These are phyloP conservation scores for Liquidambar formosana DNA, from an alignment of 164 flowering plant genomes.

Conservation along the genomic window DNA sequence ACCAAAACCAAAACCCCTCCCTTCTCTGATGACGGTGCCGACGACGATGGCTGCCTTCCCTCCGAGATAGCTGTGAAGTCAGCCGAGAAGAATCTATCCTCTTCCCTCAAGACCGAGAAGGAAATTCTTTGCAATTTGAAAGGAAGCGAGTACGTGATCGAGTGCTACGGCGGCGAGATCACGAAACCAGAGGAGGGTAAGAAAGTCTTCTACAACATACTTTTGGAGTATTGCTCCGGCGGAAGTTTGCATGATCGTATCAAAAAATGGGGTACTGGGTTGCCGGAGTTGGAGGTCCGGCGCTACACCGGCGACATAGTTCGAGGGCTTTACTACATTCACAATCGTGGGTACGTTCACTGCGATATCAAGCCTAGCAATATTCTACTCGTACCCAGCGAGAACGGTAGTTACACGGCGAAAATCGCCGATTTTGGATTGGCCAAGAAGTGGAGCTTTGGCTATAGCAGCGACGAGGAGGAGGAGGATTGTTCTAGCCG, in stretches of 20 bases:
- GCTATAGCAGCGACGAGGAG: not conserved
- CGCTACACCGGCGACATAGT: not conserved
- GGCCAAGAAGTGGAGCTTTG: constrained; percentile 2
- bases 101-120: not conserved
- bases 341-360: not conserved
- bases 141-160: not conserved
- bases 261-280: not conserved
- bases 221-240: not conserved
- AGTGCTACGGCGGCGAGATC: not conserved
- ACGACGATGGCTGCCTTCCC: not conserved
- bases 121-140: not conserved
- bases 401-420: not conserved
- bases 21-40: too few relatives aligned
- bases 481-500: not conserved
- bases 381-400: not conserved
- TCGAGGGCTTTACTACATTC: not conserved
- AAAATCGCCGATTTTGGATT: constrained; percentile 20
- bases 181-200: not conserved
- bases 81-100: not conserved
- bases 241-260: not conserved
- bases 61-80: not conserved
- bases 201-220: not conserved
- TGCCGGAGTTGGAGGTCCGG: not conserved
- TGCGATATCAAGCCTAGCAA: constrained; percentile 1
- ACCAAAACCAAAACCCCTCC: not conserved